phyloP scores from a whole-genome alignment of 163 green algal genomes.

The Scenedesmus sp. region DNA sequence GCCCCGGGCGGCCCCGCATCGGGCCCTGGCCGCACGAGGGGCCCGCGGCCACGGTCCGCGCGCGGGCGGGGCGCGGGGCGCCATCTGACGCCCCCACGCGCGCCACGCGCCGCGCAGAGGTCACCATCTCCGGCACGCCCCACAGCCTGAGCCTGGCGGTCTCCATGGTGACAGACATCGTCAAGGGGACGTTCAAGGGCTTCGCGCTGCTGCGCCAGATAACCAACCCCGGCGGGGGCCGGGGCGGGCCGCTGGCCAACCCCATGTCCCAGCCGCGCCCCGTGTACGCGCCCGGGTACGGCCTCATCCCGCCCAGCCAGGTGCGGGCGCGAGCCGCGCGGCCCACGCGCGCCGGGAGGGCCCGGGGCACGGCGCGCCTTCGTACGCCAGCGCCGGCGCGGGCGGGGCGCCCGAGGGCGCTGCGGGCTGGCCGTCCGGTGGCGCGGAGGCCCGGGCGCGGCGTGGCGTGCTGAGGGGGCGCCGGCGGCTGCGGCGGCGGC shows the following conservation, averaged over 20 bases:
- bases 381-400: background rate
- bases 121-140: constrained; percentile 67
- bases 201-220: constrained; percentile 72
- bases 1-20: no score
- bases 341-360: no score
- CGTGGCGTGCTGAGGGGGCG: background rate
- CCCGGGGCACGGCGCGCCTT: no score
- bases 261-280: constrained; percentile 46
- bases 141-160: constrained; percentile 61
- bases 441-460: background rate
- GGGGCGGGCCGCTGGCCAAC: background rate
- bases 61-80: no score
- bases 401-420: no score
- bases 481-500: no score
- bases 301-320: constrained; percentile 70
- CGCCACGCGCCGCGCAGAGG: constrained; percentile 51
- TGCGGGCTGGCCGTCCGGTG: no score
- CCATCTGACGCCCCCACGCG: no score
- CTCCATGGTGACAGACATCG: constrained; percentile 70
- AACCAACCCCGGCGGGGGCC: constrained; percentile 33
- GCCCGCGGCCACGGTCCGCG: no score
- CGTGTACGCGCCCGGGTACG: constrained; percentile 69
- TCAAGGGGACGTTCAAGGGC: constrained; percentile 72
- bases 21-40: no score
- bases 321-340: constrained; percentile 49